Evolutionary conservation across 441 rosid genomes (phyloP).

Genomic region (Geranium incanum): DNA sequence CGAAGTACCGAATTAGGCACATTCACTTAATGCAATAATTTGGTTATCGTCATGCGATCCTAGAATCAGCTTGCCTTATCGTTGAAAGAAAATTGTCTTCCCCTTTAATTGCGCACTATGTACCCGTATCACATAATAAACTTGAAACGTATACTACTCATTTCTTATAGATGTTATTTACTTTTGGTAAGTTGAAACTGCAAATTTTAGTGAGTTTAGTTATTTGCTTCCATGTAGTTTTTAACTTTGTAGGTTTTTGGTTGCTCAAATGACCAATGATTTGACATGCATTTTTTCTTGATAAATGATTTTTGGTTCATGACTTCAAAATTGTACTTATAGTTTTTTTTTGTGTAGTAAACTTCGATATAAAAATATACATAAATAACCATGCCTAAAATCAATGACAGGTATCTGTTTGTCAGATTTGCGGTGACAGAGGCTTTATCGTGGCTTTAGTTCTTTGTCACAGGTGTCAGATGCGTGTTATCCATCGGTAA

Average conservation of each 20-base stretch:
- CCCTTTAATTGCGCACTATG: not conserved
- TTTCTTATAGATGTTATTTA: not conserved
- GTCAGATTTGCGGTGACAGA: conserved; percentile 46
- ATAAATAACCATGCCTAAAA: not conserved
- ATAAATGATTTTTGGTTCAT: not conserved
- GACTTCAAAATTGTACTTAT: not conserved
- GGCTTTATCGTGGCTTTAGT: conserved; percentile 44
- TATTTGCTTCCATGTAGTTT: not conserved
- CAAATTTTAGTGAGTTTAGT: not conserved
- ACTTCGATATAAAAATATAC: not conserved
- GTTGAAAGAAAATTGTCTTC: not conserved
- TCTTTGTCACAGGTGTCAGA: conserved; percentile 36
- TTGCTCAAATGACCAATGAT: not conserved
- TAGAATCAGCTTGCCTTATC: not conserved
- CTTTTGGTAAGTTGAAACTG: not conserved
- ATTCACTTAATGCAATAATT: not conserved
- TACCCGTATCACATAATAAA: not conserved
- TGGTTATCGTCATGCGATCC: not conserved
- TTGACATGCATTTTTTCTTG: not conserved
- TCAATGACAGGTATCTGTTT: conserved; percentile 36
- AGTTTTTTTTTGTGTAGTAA: not conserved
- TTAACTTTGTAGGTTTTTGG: not conserved
- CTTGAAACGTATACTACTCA: not conserved
- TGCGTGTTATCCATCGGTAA: conserved; percentile 45
- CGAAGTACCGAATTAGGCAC: not conserved